A percentile compares a stretch with the other conserved stretches of the same genome.
Conservation (phyloP, 331 rosid species). For the Phaseolus coccineus region DNA sequence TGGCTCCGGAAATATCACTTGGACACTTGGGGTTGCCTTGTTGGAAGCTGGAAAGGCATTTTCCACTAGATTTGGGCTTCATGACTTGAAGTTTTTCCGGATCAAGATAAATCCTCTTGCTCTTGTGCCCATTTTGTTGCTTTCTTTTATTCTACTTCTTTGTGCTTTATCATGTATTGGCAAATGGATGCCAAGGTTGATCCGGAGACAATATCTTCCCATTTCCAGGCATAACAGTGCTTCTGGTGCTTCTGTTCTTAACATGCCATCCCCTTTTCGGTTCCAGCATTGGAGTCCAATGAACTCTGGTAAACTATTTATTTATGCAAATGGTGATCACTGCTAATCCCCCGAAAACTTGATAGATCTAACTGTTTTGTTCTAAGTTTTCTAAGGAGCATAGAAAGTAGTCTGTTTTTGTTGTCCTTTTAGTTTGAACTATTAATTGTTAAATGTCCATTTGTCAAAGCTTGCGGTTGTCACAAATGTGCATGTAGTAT, state of each 20-base stretch:
- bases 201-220: constrained; percentile 80
- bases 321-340: constrained; percentile 29
- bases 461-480: constrained; percentile 6
- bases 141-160: constrained; percentile 75
- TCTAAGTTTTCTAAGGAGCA: constrained; percentile 22
- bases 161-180: constrained; percentile 74
- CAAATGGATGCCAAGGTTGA: constrained; percentile 75
- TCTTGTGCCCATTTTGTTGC: constrained; percentile 63
- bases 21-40: constrained; percentile 98
- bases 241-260: constrained; percentile 75
- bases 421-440: constrained; percentile 23
- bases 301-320: constrained; percentile 67
- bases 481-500: not conserved
- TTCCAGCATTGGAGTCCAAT: constrained; percentile 89
- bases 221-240: constrained; percentile 71
- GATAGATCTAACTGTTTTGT: constrained; percentile 4
- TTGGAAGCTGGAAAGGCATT: constrained; percentile 88
- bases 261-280: constrained; percentile 76
- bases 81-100: constrained; percentile 60
- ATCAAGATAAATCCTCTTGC: constrained; percentile 70
- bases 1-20: constrained; percentile 96
- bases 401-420: not conserved
- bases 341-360: constrained; percentile 9
- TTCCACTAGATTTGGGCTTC: constrained; percentile 64
- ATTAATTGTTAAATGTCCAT: constrained; percentile 9